Evolutionary conservation across 768 basidiomycete genomes (phyloP), one percentile per base, ranked within the genome.

Genomic region (Leccinellum albellum): DNA sequence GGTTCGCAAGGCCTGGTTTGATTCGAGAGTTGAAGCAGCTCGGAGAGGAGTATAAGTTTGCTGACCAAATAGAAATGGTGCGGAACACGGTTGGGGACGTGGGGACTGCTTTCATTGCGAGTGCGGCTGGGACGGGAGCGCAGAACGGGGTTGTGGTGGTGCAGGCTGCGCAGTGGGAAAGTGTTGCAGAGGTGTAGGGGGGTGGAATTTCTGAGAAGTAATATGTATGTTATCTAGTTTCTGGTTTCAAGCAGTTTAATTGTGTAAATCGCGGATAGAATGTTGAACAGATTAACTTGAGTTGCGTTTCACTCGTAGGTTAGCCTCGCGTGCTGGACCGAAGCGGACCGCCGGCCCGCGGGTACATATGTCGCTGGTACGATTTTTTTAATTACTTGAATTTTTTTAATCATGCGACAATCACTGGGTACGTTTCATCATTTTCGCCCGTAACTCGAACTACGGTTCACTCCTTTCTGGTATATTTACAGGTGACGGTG

Each of bases 21-120:
- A 66, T 72, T 10, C 68, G 63, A 0, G 94, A 97, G 74, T 67
- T 94, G 61, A 74, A 72, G 35, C 62, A 73, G 55, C 65, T 89
- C 26, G 68, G 78, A 4, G 57, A 70, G 8, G 79, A 78, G 63
- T 42, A 56, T 5, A 51, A 51, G 21, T 53, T 47, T 7, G 17
- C 24, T 10, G 50, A 31, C 1, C 56, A 63, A 2, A 12, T 40
- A 4, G 70, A 73, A 14, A 46, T 63, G 53, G 83, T 94, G 57
- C 78, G 80, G 68, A 88, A 89, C 75, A 93, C 94, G 21, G 78
- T 96, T 24, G 95, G 95, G 3, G 91, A 95, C 68, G 86, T 91
- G 17, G 90, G 85, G 3, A 82, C 87, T 40, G 86, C 86, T 46
- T 82, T 95, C 68, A 82, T 94, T 13, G 75, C 86, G 3, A 40